Conservation (phyloP, 1,284 basidiomycete species). For the Tilletia walkeri region DNA sequence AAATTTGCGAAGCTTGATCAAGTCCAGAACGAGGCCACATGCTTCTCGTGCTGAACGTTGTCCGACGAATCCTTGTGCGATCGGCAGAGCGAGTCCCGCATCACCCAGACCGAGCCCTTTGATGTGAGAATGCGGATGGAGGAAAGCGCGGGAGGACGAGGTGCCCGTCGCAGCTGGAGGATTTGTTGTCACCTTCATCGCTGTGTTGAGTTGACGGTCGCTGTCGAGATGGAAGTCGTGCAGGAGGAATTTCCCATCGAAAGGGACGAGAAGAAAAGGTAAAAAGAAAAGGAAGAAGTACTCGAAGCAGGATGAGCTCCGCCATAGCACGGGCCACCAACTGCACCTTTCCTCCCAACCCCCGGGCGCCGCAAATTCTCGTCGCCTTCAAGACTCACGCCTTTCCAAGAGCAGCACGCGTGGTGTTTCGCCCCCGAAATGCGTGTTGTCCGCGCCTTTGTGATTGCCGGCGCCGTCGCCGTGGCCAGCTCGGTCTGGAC, state of each 20-base stretch:
- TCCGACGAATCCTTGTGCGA: slow-evolving; percentile 82
- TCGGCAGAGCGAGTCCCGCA: slow-evolving; percentile 72
- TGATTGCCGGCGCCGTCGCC: neutral
- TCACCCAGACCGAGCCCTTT: slow-evolving; percentile 87
- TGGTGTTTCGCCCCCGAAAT: neutral
- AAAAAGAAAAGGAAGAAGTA: too few species aligned
- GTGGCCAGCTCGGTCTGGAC: slow-evolving; percentile 1
- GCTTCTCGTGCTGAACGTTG: slow-evolving; percentile 89
- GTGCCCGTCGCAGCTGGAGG: neutral
- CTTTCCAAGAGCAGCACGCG: too few species aligned
- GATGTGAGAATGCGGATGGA: slow-evolving; percentile 76
- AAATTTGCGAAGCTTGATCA: slow-evolving; percentile 84
- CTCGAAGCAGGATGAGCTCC: too few species aligned
- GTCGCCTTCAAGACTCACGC: too few species aligned
- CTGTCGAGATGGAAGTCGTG: neutral
- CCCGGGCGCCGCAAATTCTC: too few species aligned
- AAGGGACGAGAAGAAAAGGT: too few species aligned
- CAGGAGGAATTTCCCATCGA: neutral
- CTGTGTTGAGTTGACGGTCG: neutral
- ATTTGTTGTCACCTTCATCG: slow-evolving; percentile 13
- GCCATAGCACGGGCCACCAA: too few species aligned
- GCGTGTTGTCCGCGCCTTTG: neutral
- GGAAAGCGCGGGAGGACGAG: slow-evolving; percentile 11
- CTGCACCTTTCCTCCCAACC: too few species aligned
- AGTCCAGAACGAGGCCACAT: slow-evolving; percentile 84